Percentiles rank a stretch among this genome's conserved stretches.
Evolutionary conservation across 768 basidiomycete species (phyloP).

Genomic region (Daedaleopsis nitida): DNA sequence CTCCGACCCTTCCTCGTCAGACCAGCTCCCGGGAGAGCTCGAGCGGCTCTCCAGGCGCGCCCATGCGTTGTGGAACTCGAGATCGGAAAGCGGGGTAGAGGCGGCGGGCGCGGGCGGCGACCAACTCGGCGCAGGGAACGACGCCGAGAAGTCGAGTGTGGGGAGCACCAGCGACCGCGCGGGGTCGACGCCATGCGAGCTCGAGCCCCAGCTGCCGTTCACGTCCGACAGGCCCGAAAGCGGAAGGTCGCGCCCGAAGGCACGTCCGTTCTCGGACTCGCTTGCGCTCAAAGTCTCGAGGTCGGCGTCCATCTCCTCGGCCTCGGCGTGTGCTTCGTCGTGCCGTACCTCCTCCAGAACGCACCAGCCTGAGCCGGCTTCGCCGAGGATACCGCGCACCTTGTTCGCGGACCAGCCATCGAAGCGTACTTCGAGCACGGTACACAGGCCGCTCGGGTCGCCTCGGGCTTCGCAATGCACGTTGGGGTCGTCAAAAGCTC

Average conservation of each 20-base stretch:
- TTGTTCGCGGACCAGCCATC: conserved; percentile 69
- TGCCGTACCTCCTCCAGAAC: conserved; percentile 56
- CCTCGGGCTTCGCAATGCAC: conserved; percentile 66
- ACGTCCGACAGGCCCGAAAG: conserved; percentile 5
- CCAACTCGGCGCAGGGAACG: conserved; percentile 34
- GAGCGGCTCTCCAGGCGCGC: conserved; percentile 11
- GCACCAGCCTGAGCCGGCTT: conserved; percentile 77
- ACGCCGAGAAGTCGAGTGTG: conserved; percentile 69
- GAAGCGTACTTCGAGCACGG: conserved; percentile 69
- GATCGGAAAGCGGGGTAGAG: conserved; percentile 11
- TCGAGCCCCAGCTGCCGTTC: conserved; percentile 11
- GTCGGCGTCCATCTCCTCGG: conserved; percentile 31
- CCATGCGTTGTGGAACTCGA: conserved; percentile 31
- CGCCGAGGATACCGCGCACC: conserved; percentile 69
- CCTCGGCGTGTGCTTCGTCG: conserved; percentile 22
- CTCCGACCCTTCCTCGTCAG: conserved; percentile 7
- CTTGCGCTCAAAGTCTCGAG: conserved; percentile 30
- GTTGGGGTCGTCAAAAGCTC: conserved; percentile 63
- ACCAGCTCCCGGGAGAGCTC: conserved; percentile 8
- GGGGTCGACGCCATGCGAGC: conserved; percentile 45
- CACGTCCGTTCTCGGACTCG: conserved; percentile 3
- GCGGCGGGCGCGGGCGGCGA: conserved; percentile 11
- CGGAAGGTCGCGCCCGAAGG: conserved; percentile 7
- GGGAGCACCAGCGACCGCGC: conserved; percentile 75
- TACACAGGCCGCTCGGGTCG: conserved; percentile 57